Conservation (phyloP, 2,329 filamentous ascomycete species). For the Trichoderma endophyticum region DNA sequence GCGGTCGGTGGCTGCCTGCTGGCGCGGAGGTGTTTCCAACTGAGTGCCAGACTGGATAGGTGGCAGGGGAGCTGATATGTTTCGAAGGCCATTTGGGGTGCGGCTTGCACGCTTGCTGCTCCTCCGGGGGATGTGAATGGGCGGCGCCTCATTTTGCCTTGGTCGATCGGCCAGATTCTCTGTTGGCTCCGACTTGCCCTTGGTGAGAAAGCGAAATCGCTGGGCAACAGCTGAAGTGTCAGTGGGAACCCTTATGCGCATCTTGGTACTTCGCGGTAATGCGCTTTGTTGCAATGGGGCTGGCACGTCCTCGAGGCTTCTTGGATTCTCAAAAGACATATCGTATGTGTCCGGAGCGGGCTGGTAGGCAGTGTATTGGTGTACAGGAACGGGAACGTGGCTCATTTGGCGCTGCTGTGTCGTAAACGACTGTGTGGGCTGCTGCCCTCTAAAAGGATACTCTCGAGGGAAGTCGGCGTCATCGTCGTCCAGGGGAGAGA, state of each 20-base stretch:
- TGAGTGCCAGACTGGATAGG: conserved; percentile 24
- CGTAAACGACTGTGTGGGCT: conserved; percentile 20
- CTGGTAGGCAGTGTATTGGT: conserved; percentile 1
- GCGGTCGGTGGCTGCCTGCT: conserved; percentile 32
- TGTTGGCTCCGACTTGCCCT: conserved; percentile 37
- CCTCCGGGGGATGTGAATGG: conserved; percentile 55
- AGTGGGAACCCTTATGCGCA: background rate
- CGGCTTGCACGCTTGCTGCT: conserved; percentile 42
- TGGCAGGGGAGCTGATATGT: conserved; percentile 12
- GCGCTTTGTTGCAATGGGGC: background rate
- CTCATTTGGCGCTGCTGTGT: conserved; percentile 17
- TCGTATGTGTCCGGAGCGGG: conserved; percentile 19
- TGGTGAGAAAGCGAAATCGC: conserved; percentile 33
- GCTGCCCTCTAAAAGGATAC: conserved; percentile 22
- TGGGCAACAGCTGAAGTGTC: conserved; percentile 34
- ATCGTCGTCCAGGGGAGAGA: conserved; percentile 56
- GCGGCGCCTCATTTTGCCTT: conserved; percentile 59
- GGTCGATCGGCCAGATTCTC: conserved; percentile 37
- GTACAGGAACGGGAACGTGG: background rate
- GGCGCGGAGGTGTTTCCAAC: conserved; percentile 34
- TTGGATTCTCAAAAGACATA: background rate
- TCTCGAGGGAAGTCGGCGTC: conserved; percentile 36
- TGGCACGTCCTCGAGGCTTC: background rate
- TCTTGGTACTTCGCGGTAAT: conserved; percentile 1
- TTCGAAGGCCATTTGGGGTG: conserved; percentile 12